Conservation (phyloP, 2,329 filamentous ascomycete genomes). For the Nemania bipapillata region DNA sequence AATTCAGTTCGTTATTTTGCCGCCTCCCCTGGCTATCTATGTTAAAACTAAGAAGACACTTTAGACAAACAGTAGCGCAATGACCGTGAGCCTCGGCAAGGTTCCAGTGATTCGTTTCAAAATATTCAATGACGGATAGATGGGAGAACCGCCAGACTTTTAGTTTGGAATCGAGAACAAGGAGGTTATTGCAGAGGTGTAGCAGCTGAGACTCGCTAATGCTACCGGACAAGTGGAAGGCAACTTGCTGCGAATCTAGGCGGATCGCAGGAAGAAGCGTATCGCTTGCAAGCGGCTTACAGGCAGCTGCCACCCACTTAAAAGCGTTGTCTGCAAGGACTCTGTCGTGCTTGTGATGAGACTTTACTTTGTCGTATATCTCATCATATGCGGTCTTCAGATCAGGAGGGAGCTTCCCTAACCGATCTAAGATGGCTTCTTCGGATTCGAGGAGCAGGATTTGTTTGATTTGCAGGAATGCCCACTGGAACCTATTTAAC, state of each 20-base stretch:
- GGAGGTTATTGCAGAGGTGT: conserved; percentile 24
- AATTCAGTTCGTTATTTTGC: neutral
- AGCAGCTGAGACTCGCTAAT: conserved; percentile 22
- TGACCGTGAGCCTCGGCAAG: conserved; percentile 2
- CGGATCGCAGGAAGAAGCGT: conserved; percentile 16
- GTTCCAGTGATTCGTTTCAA: conserved; percentile 22
- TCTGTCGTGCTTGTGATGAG: neutral
- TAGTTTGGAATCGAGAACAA: conserved; percentile 21
- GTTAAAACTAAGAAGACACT: neutral
- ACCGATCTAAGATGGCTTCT: conserved; percentile 3
- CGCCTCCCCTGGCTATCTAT: neutral
- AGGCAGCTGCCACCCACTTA: conserved; percentile 15
- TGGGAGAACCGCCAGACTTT: conserved; percentile 23
- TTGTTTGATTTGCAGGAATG: conserved; percentile 21
- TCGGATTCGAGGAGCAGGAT: conserved; percentile 18
- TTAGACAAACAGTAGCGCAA: conserved; percentile 18
- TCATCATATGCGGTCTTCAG: conserved; percentile 20
- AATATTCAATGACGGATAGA: conserved; percentile 26
- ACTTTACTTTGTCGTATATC: conserved; percentile 14
- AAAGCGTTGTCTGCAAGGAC: conserved; percentile 18
- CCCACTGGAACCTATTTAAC: conserved; percentile 29
- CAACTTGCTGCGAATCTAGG: neutral
- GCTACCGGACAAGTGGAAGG: neutral
- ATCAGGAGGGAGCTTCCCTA: conserved; percentile 19
- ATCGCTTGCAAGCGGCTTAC: neutral